Evolutionary conservation across 176 grass and related monocot genomes (phyloP).

Genomic region (Triticum monococcum): DNA sequence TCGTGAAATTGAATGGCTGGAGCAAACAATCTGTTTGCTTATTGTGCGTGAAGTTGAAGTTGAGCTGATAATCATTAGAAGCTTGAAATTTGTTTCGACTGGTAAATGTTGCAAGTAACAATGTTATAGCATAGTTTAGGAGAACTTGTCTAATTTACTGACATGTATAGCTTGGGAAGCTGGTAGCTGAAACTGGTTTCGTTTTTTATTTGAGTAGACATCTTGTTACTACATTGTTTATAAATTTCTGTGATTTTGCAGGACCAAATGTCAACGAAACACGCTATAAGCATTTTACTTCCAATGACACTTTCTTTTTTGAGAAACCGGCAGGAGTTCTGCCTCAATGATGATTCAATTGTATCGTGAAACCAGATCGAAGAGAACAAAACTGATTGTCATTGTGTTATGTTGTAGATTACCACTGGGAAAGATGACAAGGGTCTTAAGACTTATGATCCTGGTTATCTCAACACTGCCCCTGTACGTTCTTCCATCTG

Average conservation of each 20-base stretch:
- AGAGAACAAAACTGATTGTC: neutral
- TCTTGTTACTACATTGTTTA: too few relatives aligned
- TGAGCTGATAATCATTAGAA: neutral
- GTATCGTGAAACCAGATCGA: neutral
- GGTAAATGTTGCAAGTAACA: neutral
- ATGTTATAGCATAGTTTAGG: neutral
- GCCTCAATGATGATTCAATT: neutral
- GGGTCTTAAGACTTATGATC: conserved; percentile 92
- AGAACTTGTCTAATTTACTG: neutral
- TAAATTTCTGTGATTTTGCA: neutral
- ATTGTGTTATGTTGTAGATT: conserved; percentile 48
- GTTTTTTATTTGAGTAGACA: neutral
- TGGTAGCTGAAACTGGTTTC: neutral
- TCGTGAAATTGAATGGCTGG: neutral
- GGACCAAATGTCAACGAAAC: neutral
- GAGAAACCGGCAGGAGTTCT: too few relatives aligned
- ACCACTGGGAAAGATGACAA: conserved; percentile 80
- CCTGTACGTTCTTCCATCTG: conserved; percentile 82
- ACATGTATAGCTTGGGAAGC: neutral
- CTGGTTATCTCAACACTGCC: conserved; percentile 92
- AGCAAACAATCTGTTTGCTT: too few relatives aligned
- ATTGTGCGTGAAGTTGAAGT: neutral
- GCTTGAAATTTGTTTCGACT: neutral
- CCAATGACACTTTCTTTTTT: too few relatives aligned
- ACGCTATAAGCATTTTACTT: neutral